Evolutionary conservation across 768 basidiomycete species (phyloP), one percentile per base, ranked within the genome.

Genomic region (Hygrocybe punicea): DNA sequence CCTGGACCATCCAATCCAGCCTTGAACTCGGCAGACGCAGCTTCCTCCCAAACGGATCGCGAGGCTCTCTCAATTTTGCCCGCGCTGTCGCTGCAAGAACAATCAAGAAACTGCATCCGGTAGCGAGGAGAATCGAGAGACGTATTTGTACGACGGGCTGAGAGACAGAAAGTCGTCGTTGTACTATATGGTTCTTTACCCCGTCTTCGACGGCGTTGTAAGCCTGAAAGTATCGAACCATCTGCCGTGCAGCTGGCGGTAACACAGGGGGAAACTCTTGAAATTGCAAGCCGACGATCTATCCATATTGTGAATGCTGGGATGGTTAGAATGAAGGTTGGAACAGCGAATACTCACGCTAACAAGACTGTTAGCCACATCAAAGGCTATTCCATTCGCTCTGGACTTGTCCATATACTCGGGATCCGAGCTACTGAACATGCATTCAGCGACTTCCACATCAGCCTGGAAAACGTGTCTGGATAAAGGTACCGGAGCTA

Each of bases 381-480:
- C 25, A 7, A 14, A 13, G 17, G 17, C 17, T 7, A 13, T 9
- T 8, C 48, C 48, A 11, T 9, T 17, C 48, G 13, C 48, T 16
- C 23, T 16, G 17, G 48, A 6, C 24, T 50, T 13, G 17, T 29
- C 48, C 6, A 6, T 6, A 9, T 6, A 25, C 17, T 24, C 48
- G 8, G 48, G 48, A 21, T 11, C 33, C 17, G 48, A 25, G 23
- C 25, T 50, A 23, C 17, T 50, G 10, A 50, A 25, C 24, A 23
- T 50, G 48, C 10, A 50, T 14, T 11, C 48, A 17, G 24, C 48
- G 7, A 50, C 48, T 13, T 50, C 13, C 24, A 50, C 48, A 29
- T 50, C 48, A 6, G 60, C 54, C 48, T 46, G 35, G 50, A 63
- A 49, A 6, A 44, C n/a, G 24, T 9, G 62, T 61, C 37, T 63